phyloP scores from a whole-genome alignment of 1,284 basidiomycete genomes.

The Lignosus rhinocerotis region DNA sequence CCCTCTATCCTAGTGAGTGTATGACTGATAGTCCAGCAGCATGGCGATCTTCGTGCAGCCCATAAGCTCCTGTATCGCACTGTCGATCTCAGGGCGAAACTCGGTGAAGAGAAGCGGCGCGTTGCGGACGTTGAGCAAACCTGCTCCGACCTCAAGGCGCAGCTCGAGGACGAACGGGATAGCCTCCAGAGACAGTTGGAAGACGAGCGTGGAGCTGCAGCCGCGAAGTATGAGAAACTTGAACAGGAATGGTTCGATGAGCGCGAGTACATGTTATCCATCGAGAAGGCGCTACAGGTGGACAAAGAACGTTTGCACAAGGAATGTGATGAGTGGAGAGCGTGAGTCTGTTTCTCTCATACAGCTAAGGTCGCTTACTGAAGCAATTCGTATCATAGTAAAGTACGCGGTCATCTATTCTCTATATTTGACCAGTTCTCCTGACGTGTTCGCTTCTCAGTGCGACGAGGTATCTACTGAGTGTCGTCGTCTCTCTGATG shows the following conservation, averaged over 20 bases:
- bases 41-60: conserved; percentile 27
- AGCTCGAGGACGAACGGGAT: conserved; percentile 33
- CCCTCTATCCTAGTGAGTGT: not conserved
- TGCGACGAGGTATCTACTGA: conserved; percentile 33
- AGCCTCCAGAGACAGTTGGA: conserved; percentile 26
- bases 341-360: conserved; percentile 29
- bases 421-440: conserved; percentile 5
- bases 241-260: conserved; percentile 34
- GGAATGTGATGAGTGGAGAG: conserved; percentile 40
- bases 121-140: conserved; percentile 18
- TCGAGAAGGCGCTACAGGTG: conserved; percentile 38
- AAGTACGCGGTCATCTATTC: conserved; percentile 36
- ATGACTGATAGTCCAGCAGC: conserved; percentile 13
- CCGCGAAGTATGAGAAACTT: conserved; percentile 26
- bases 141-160: conserved; percentile 25
- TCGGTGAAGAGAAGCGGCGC: conserved; percentile 11
- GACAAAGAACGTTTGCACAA: conserved; percentile 37
- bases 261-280: conserved; percentile 36
- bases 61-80: conserved; percentile 22
- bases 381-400: conserved; percentile 29
- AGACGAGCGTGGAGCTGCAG: conserved; percentile 28
- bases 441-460: conserved; percentile 24
- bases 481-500: conserved; percentile 34
- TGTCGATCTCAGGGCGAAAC: conserved; percentile 11
- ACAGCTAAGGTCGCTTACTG: conserved; percentile 4